Evolutionary conservation across 1,139 yeast genomes (phyloP).

Genomic region (Debaryomycetaceae sp.): DNA sequence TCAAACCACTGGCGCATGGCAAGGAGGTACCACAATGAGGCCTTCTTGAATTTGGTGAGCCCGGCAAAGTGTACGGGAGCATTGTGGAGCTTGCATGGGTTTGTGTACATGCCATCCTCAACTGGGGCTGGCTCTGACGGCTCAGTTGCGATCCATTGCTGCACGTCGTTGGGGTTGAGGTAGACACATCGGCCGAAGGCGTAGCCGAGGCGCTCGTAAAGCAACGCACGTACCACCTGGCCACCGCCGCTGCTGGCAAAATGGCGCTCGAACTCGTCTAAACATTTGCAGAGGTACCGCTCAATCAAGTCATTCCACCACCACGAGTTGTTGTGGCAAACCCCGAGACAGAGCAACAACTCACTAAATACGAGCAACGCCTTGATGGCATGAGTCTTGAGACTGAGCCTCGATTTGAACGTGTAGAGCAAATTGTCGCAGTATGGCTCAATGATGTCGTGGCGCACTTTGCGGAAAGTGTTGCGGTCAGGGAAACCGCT

Average conservation of each 20-base stretch:
- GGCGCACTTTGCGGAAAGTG: conserved; percentile 56
- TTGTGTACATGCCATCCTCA: conserved; percentile 32
- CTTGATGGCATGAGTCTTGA: conserved; percentile 60
- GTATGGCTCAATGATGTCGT: conserved; percentile 60
- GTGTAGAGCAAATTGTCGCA: conserved; percentile 57
- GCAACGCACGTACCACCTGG: conserved; percentile 38
- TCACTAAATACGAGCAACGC: conserved; percentile 39
- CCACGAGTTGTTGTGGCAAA: conserved; percentile 34
- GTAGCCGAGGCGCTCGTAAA: conserved; percentile 40
- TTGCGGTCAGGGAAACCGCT: conserved; percentile 36
- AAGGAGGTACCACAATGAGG: conserved; percentile 73
- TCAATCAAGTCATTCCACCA: conserved; percentile 51
- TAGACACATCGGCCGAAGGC: conserved; percentile 28
- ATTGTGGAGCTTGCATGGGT: conserved; percentile 35
- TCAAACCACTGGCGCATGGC: conserved; percentile 72
- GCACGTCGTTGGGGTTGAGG: conserved; percentile 9
- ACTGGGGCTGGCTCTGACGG: too few relatives aligned
- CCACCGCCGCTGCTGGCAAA: conserved; percentile 25
- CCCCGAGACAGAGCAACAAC: conserved; percentile 49
- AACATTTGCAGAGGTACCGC: conserved; percentile 37
- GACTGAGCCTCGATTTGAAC: conserved; percentile 53
- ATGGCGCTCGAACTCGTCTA: conserved; percentile 38
- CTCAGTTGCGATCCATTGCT: conserved; percentile 11
- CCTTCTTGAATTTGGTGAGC: conserved; percentile 61
- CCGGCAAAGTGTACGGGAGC: conserved; percentile 27